These are phyloP conservation scores for Plasmodium cynomolgi DNA, from an alignment of 169 alveolate genomes.

Conservation along the genomic window DNA sequence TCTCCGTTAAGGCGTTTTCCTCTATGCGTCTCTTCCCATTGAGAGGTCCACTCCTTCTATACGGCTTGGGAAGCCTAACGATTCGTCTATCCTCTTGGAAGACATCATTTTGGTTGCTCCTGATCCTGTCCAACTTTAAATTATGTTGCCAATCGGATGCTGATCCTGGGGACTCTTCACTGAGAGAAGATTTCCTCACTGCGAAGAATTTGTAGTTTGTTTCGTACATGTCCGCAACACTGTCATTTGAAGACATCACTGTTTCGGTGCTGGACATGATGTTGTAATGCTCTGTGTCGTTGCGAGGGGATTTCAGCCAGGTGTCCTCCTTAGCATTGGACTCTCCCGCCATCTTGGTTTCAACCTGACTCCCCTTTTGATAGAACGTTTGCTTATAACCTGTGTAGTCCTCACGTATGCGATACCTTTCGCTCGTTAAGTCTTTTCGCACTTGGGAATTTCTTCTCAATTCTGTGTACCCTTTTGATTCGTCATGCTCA, in stretches of 20 bases:
- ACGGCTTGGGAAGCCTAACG: not conserved
- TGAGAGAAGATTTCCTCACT: not conserved
- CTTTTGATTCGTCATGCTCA: constrained; percentile 31
- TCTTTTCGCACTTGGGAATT: not conserved
- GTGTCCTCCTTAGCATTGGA: not conserved
- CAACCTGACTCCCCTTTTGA: not conserved
- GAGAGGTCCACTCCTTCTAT: not conserved
- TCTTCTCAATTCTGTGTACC: constrained; percentile 20
- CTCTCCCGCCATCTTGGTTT: not conserved
- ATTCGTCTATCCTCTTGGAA: not conserved
- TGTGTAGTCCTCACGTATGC: not conserved
- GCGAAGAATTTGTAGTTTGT: constrained; percentile 8
- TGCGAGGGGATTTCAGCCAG: not conserved
- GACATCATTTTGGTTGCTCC: not conserved
- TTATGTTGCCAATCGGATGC: not conserved
- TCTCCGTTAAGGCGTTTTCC: not conserved
- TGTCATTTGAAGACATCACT: constrained; percentile 16
- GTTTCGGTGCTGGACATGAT: constrained; percentile 47
- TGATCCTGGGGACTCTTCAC: not conserved
- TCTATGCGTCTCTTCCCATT: not conserved
- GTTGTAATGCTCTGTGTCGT: constrained; percentile 33
- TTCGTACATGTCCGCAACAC: constrained; percentile 51
- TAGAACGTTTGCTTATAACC: not conserved
- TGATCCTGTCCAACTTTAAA: not conserved
- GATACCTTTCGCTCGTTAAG: not conserved